Evolutionary conservation across 2,329 filamentous ascomycete species (phyloP), one percentile per base, ranked within the genome.

Genomic region (Tolypocladium endophyticum): DNA sequence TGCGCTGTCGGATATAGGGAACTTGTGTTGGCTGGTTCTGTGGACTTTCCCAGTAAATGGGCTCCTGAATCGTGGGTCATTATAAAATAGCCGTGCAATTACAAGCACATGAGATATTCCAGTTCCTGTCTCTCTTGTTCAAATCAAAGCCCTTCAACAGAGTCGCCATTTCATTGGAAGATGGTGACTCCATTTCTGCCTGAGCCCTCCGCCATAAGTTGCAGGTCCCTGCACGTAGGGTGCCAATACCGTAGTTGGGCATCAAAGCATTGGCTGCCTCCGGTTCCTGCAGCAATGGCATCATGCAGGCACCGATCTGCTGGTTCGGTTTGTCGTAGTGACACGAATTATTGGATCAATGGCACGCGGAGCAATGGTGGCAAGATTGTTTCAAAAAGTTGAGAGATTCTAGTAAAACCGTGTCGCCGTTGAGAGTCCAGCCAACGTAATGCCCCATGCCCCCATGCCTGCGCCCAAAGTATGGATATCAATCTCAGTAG

Each of bases 171-270:
- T 16, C 30, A 54, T 54, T 54, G 50, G 50, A 36, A 54, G 50
- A 54, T 23, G 30, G 30, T 2, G 33, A 23, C 39, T 20, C n/a
- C 30, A 30, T 47, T 57, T 45, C 11, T n/a, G 56, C 56, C n/a
- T 30, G 41, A 47, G 56, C 41, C 39, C 16, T 30, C 9, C 20
- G 14, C 14, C 41, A 50, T 20, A 18, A 41, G 35, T 57, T 30
- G 56, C 56, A 57, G 30, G 56, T 57, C 41, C 56, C 56, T 50
- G 56, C 56, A 57, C 41, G 41, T 36, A 30, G 43, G 56, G 41
- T 50, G 23, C 41, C 30, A 35, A 50, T 18, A 35, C 20, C 4
- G 30, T 28, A 16, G 25, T 57, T 45, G 30, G 56, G 56, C 56
- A 50, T 43, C 56, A 47, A 57, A 12, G 41, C 50, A 47, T 57